Conservation (phyloP, 176 grass and related monocot genomes). For the Oryza australiensis region DNA sequence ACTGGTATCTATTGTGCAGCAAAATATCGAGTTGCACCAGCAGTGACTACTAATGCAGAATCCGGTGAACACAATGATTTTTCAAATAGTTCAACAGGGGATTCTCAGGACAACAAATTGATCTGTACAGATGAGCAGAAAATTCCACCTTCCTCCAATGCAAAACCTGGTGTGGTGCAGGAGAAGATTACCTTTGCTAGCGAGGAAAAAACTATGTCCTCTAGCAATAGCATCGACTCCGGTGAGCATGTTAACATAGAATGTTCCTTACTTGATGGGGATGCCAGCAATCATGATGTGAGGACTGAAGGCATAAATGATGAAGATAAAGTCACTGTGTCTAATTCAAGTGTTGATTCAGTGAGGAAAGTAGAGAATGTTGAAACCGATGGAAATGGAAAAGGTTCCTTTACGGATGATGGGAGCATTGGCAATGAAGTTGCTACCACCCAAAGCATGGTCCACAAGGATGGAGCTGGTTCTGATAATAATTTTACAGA, state of each 20-base stretch:
- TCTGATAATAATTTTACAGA: not conserved
- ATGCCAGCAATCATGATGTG: not conserved
- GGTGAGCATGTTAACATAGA: not conserved
- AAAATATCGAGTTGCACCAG: not conserved
- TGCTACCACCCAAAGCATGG: not conserved
- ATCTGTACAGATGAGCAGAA: not conserved
- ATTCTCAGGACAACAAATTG: not conserved
- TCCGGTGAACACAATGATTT: not conserved
- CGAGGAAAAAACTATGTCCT: not conserved
- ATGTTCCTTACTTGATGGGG: not conserved
- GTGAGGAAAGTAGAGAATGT: not conserved
- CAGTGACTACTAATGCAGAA: not conserved
- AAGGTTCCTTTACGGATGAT: not conserved
- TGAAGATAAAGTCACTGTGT: not conserved
- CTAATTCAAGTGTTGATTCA: not conserved
- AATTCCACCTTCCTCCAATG: not conserved
- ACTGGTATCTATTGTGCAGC: slow-evolving; percentile 35
- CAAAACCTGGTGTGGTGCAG: not conserved
- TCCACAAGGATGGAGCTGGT: not conserved
- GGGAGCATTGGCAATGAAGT: not conserved
- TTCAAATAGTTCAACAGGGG: not conserved
- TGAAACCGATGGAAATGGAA: not conserved
- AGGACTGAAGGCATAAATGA: not conserved
- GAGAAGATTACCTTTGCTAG: not conserved
- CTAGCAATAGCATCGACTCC: not conserved